These are phyloP conservation scores for Diaporthe sp. DNA, from an alignment of 2,329 filamentous ascomycete species.

Conservation along the genomic window DNA sequence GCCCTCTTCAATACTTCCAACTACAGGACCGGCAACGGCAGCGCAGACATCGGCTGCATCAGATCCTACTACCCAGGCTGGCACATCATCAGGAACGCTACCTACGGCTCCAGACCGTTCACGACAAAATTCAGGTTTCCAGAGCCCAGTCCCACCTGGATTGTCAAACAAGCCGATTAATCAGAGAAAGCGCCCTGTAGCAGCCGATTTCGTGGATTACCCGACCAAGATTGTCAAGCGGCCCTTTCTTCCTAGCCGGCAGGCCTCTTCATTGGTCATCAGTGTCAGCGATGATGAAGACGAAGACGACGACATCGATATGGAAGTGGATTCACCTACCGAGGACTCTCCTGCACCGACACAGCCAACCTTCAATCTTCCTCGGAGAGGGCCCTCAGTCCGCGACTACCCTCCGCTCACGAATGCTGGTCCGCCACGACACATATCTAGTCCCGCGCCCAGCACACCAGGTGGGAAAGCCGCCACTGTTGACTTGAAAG, in stretches of 20 bases:
- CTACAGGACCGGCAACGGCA: slow-evolving; percentile 16
- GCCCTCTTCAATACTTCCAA: background rate
- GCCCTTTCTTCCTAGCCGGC: slow-evolving; percentile 70
- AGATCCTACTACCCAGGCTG: background rate
- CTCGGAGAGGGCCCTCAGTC: slow-evolving; percentile 54
- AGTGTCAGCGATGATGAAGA: slow-evolving; percentile 86
- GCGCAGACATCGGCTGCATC: slow-evolving; percentile 20
- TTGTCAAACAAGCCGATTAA: slow-evolving; percentile 37
- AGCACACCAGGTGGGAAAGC: slow-evolving; percentile 33
- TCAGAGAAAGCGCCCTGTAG: slow-evolving; percentile 64
- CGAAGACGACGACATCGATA: slow-evolving; percentile 72
- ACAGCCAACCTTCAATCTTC: slow-evolving; percentile 49
- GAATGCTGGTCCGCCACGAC: slow-evolving; percentile 53
- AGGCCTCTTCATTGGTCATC: slow-evolving; percentile 79
- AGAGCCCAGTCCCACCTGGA: slow-evolving; percentile 28
- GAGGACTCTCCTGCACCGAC: slow-evolving; percentile 54
- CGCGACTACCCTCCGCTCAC: slow-evolving; percentile 61
- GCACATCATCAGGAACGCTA: background rate
- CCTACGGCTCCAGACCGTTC: background rate
- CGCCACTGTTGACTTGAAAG: slow-evolving; percentile 35
- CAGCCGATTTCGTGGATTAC: slow-evolving; percentile 78
- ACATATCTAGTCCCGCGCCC: slow-evolving; percentile 56
- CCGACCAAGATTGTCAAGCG: slow-evolving; percentile 65
- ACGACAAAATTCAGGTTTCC: background rate
- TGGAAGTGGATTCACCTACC: slow-evolving; percentile 73